These are phyloP conservation scores for Linanthus parryae DNA, from an alignment of 148 eudicot species.

Conservation along the genomic window DNA sequence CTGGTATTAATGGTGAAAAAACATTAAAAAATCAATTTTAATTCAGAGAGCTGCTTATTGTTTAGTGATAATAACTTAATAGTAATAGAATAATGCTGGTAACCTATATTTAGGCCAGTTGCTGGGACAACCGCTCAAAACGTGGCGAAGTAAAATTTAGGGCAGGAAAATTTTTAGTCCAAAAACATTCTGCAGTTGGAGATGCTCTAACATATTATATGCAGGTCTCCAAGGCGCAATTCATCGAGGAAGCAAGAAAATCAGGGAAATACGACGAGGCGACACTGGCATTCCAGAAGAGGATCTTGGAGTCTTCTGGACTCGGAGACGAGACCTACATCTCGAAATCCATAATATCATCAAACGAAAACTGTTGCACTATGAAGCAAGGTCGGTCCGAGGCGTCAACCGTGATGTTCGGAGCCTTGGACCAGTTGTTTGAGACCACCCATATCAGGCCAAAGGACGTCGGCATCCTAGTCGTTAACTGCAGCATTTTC, in stretches of 20 bases:
- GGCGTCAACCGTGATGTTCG: slow-evolving; percentile 79
- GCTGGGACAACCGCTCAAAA: too few relatives aligned
- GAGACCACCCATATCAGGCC: slow-evolving; percentile 65
- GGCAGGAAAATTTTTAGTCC: too few relatives aligned
- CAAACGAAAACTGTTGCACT: slow-evolving; percentile 47
- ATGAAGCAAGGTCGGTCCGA: slow-evolving; percentile 94
- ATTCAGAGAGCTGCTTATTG: too few relatives aligned
- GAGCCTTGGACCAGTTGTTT: slow-evolving; percentile 90
- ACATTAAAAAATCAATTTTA: too few relatives aligned
- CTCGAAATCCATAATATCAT: slow-evolving; percentile 51
- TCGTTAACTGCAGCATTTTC: slow-evolving; percentile 97
- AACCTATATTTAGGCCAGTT: too few relatives aligned
- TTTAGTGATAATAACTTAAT: too few relatives aligned
- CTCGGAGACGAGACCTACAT: slow-evolving; percentile 86
- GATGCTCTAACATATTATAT: too few relatives aligned
- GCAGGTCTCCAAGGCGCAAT: slow-evolving; percentile 66
- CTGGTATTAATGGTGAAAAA: too few relatives aligned
- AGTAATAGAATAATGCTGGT: too few relatives aligned
- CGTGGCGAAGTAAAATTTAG: too few relatives aligned
- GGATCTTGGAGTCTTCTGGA: slow-evolving; percentile 62
- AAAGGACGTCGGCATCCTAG: slow-evolving; percentile 81
- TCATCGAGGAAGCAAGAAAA: slow-evolving; percentile 67
- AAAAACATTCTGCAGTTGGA: too few relatives aligned
- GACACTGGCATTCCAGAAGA: slow-evolving; percentile 59
- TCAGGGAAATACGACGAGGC: slow-evolving; percentile 83